Evolutionary conservation across 257 asterid genomes (phyloP), one percentile per base, ranked within the genome.

Genomic region (Vinca minor): DNA sequence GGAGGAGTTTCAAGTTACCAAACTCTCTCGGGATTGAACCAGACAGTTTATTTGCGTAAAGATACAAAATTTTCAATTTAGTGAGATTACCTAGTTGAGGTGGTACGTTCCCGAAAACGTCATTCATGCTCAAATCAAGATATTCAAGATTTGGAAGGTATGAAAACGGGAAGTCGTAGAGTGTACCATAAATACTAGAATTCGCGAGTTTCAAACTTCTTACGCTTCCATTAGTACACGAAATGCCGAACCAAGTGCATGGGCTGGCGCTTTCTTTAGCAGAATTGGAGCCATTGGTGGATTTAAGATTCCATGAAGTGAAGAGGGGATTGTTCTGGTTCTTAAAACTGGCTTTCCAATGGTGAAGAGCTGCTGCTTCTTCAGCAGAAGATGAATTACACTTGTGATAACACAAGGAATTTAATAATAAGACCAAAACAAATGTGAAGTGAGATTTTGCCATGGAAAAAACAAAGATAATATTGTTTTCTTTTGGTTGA

Each of bases 191-290:
- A 0, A 71, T 48, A 36, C 45, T 13, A 0, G 21, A 31, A 20
- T 49, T 32, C 0, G 68, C 39, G 54, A 71, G 72, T 52, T 62
- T 66, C 36, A 75, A 0, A 23, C n/a, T 23, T 29, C 14, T 56
- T 35, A 71, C 21, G 28, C 29, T 34, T 26, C 52, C 68, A 9
- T 42, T 5, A 14, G 17, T 4, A 46, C 79, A 75, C 0, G 45
- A 56, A 53, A 75, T 55, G 8, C 76, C 73, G 38, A 41, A 75
- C 76, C 79, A 64, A 13, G 1, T 35, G 57, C 75, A 74, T 25
- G 75, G 63, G 31, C 64, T 57, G 14, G 38, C 23, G 4, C 4
- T 18, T 63, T 12, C 8, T 39, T 64, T 21, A 8, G 29, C 5
- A 29, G 21, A 52, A 32, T 4, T 36, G 2, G 35, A 23, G 44